phyloP scores from a whole-genome alignment of 768 basidiomycete species.

The Royoungia palumana region DNA sequence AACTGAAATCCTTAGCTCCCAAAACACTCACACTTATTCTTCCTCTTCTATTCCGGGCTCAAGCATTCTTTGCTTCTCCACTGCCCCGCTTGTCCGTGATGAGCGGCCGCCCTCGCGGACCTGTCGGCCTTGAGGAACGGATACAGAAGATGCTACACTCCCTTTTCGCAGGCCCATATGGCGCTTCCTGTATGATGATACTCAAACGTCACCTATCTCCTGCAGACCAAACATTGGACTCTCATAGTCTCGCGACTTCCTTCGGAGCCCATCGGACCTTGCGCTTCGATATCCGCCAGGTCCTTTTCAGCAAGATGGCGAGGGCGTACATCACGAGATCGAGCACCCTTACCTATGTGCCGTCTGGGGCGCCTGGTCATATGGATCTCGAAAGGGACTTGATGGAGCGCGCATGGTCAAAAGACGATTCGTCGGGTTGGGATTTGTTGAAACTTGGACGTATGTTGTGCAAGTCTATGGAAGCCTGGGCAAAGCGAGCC shows the following conservation, averaged over 20 bases:
- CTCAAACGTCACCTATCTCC: conserved; percentile 55
- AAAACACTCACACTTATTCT: conserved; percentile 52
- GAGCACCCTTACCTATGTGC: conserved; percentile 49
- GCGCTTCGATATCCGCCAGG: conserved; percentile 59
- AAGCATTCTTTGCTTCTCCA: conserved; percentile 62
- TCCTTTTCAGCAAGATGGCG: conserved; percentile 58
- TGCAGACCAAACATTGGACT: conserved; percentile 18
- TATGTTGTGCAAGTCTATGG: conserved; percentile 50
- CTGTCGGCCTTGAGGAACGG: conserved; percentile 45
- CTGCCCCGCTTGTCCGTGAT: conserved; percentile 65
- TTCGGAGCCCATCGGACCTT: conserved; percentile 62
- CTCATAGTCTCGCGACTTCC: conserved; percentile 38
- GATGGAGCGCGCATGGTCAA: conserved; percentile 73
- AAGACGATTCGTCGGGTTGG: conserved; percentile 65
- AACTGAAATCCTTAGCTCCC: conserved; percentile 57
- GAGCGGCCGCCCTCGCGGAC: conserved; percentile 31
- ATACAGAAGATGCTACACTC: conserved; percentile 54
- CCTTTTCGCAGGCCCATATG: conserved; percentile 63
- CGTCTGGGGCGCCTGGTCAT: conserved; percentile 56
- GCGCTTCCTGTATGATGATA: conserved; percentile 60
- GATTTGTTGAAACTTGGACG: conserved; percentile 58
- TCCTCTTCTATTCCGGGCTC: conserved; percentile 69
- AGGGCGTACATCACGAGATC: conserved; percentile 61
- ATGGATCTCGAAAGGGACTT: conserved; percentile 60
- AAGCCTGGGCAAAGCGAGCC: conserved; percentile 51